phyloP scores from a whole-genome alignment of 805 yeast genomes.

The Wickerhamiella kurtzmanii region DNA sequence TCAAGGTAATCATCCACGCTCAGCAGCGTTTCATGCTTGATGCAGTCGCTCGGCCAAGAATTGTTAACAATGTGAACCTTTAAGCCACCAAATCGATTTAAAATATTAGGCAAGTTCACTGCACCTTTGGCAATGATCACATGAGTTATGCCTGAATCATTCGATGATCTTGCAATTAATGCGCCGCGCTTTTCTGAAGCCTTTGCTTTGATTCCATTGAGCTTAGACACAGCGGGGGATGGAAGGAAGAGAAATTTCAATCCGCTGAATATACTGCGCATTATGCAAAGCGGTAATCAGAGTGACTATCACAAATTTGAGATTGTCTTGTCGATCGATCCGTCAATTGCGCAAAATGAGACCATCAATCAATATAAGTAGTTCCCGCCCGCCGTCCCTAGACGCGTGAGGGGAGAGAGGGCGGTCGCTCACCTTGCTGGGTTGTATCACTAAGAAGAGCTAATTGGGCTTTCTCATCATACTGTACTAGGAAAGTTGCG shows the following conservation, averaged over 20 bases:
- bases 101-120: conserved; percentile 5
- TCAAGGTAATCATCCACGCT: conserved; percentile 3
- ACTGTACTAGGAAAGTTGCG: too few relatives aligned
- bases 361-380: too few relatives aligned
- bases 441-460: too few relatives aligned
- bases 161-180: conserved; percentile 6
- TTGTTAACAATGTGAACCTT: conserved; percentile 10
- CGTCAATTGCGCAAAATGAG: too few relatives aligned
- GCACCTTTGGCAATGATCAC: conserved; percentile 16
- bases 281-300: too few relatives aligned
- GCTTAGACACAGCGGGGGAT: conserved; percentile 2
- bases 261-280: not conserved
- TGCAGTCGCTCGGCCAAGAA: conserved; percentile 25
- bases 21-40: conserved; percentile 15
- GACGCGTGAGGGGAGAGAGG: too few relatives aligned
- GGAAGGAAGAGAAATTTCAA: conserved; percentile 12
- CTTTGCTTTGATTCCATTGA: conserved; percentile 11
- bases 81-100: not conserved
- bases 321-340: too few relatives aligned
- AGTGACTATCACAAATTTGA: too few relatives aligned
- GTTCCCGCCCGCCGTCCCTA: too few relatives aligned
- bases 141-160: conserved; percentile 17
- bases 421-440: too few relatives aligned
- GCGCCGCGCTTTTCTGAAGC: conserved; percentile 20
- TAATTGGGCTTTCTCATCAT: too few relatives aligned